Evolutionary conservation across 2,329 filamentous ascomycete species (phyloP).

Genomic region (Hymenoscyphus infarciens): DNA sequence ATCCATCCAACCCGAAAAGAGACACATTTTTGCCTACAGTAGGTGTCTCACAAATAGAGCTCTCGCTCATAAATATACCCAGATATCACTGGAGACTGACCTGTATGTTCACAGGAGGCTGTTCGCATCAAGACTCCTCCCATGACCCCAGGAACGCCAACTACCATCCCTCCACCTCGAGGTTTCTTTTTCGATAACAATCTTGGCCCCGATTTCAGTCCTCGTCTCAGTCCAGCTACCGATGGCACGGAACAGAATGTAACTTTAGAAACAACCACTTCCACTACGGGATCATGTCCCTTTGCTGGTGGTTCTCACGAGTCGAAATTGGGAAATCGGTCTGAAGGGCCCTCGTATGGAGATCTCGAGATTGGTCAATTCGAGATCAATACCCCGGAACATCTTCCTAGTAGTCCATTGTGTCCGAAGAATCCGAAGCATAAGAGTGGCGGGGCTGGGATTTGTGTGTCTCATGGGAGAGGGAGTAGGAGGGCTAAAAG

Average conservation of each 20-base stretch:
- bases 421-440: slow-evolving; percentile 42
- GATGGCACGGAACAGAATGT: not conserved
- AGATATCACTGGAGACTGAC: not conserved
- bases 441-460: slow-evolving; percentile 36
- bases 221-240: not conserved
- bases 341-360: not conserved
- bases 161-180: slow-evolving; percentile 13
- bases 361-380: slow-evolving; percentile 18
- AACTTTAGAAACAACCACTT: not conserved
- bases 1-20: slow-evolving; percentile 26
- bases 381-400: slow-evolving; percentile 42
- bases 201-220: not conserved
- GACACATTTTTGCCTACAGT: slow-evolving; percentile 33
- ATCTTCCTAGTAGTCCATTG: slow-evolving; percentile 41
- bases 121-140: slow-evolving; percentile 34
- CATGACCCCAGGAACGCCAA: slow-evolving; percentile 20
- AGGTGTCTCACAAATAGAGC: slow-evolving; percentile 13
- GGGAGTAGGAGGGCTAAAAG: slow-evolving; percentile 24
- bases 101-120: slow-evolving; percentile 28
- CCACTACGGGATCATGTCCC: not conserved
- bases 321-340: too few relatives aligned
- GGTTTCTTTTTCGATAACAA: slow-evolving; percentile 25
- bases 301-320: too few relatives aligned
- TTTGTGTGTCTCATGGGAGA: slow-evolving; percentile 42
- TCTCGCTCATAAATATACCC: not conserved